Evolutionary conservation across 768 basidiomycete species (phyloP).

Genomic region (Leccinum fibrillosum): DNA sequence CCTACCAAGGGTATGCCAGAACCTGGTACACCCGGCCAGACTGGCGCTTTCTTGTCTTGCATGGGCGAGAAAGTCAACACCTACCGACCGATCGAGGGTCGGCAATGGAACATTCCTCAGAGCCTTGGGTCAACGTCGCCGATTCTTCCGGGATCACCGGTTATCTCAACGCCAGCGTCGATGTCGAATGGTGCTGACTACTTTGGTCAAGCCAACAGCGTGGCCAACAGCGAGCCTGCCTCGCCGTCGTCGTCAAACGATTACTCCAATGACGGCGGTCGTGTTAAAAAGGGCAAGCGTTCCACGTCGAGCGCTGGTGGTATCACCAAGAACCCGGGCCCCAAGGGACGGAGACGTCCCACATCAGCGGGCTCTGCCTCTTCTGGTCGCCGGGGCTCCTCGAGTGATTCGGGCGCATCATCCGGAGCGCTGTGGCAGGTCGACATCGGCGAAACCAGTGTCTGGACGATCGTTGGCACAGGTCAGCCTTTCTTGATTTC

Average conservation of each 20-base stretch:
- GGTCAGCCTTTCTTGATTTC: constrained; percentile 41
- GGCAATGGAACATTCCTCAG: constrained; percentile 64
- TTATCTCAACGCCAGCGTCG: constrained; percentile 60
- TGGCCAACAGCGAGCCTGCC: constrained; percentile 66
- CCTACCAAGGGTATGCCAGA: constrained; percentile 65
- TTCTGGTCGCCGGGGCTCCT: constrained; percentile 63
- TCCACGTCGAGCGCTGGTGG: constrained; percentile 67
- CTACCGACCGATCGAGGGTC: constrained; percentile 78
- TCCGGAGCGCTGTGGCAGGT: constrained; percentile 85
- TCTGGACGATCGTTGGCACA: constrained; percentile 93
- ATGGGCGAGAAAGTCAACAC: constrained; percentile 94
- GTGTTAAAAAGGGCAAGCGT: constrained; percentile 77
- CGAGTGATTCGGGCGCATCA: constrained; percentile 64
- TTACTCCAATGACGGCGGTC: constrained; percentile 78
- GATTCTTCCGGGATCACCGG: constrained; percentile 65
- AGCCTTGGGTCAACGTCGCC: constrained; percentile 50
- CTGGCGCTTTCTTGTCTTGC: constrained; percentile 84
- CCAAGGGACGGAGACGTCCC: constrained; percentile 64
- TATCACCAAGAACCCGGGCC: constrained; percentile 31
- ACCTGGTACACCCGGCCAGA: constrained; percentile 71
- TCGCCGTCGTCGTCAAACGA: constrained; percentile 61
- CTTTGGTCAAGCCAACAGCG: constrained; percentile 44
- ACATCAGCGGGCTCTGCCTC: constrained; percentile 73
- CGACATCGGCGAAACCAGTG: constrained; percentile 90
- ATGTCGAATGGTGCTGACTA: constrained; percentile 57